A percentile compares a stretch with the other conserved stretches of the same genome.
phyloP scores from a whole-genome alignment of 2,329 filamentous ascomycete species.

The Talaromyces sp. region DNA sequence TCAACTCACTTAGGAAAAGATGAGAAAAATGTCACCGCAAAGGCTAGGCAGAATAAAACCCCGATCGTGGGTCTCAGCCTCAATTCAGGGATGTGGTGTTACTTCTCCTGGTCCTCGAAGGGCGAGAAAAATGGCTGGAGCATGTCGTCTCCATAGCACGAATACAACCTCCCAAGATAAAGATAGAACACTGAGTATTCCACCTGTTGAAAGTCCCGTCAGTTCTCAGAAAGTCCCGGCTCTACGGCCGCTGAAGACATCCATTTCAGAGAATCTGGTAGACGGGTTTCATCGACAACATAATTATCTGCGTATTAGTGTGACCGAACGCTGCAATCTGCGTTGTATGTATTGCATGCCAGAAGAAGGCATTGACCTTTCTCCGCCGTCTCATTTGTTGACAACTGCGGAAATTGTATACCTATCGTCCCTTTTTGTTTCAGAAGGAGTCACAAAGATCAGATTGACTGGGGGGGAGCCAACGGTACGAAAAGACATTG shows the following conservation, averaged over 20 bases:
- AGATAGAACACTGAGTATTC: not conserved
- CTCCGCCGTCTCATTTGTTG: slow-evolving; percentile 72
- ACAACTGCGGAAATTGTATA: slow-evolving; percentile 92
- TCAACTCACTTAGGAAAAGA: not conserved
- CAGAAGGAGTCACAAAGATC: slow-evolving; percentile 92
- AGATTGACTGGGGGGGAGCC: slow-evolving; percentile 92
- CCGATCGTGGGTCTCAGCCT: not conserved
- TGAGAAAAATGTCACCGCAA: not conserved
- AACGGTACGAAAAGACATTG: slow-evolving; percentile 84
- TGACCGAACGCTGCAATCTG: slow-evolving; percentile 93
- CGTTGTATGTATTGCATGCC: slow-evolving; percentile 99
- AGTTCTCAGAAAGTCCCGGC: not conserved
- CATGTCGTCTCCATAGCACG: not conserved
- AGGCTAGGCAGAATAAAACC: not conserved
- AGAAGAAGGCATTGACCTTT: slow-evolving; percentile 89
- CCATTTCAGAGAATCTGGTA: slow-evolving; percentile 90
- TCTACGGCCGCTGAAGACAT: slow-evolving; percentile 46
- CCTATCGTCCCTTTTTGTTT: slow-evolving; percentile 86
- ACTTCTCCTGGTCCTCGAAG: not conserved
- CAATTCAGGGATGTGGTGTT: not conserved
- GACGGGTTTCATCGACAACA: slow-evolving; percentile 86
- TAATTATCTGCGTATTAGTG: slow-evolving; percentile 92
- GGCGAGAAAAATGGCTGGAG: not conserved
- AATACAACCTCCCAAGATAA: not conserved
- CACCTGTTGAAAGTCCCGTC: not conserved